A percentile compares a stretch with the other conserved stretches of the same genome.
Evolutionary conservation across 2,329 filamentous ascomycete genomes (phyloP).

Genomic region (Ilyonectria destructans): DNA sequence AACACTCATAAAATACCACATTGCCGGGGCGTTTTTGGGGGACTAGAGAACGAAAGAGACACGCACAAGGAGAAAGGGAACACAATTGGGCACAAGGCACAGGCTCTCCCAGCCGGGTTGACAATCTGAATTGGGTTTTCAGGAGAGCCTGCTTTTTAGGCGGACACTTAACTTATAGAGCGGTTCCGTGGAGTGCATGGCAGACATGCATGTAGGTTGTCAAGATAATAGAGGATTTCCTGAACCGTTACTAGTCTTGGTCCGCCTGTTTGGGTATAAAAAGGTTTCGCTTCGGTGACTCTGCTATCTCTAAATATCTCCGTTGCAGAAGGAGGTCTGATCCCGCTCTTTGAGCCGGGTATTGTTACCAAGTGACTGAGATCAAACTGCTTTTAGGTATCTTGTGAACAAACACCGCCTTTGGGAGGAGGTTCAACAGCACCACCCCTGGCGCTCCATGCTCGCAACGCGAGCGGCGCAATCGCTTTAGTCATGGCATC

Average conservation of each 20-base stretch:
- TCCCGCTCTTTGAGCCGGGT: background rate
- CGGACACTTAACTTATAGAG: constrained; percentile 36
- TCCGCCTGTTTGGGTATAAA: background rate
- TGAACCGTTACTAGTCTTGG: constrained; percentile 15
- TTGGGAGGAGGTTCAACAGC: background rate
- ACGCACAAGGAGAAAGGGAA: constrained; percentile 20
- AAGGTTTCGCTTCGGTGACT: background rate
- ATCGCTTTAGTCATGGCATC: constrained; percentile 7
- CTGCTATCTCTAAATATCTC: background rate
- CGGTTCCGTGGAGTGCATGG: constrained; percentile 36
- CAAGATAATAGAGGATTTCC: constrained; percentile 43
- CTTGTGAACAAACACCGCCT: background rate
- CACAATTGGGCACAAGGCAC: constrained; percentile 17
- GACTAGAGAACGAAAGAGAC: constrained; percentile 42
- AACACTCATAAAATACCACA: constrained; percentile 43
- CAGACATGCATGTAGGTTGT: constrained; percentile 35
- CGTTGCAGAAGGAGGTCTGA: too few relatives aligned
- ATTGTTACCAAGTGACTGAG: too few relatives aligned
- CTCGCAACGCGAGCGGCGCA: constrained; percentile 32
- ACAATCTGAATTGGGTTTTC: constrained; percentile 21
- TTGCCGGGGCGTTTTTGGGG: constrained; percentile 52
- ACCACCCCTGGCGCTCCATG: constrained; percentile 23
- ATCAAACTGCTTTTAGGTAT: background rate
- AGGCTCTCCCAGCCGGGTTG: constrained; percentile 7
- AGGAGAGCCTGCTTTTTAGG: constrained; percentile 27